Evolutionary conservation across 768 basidiomycete genomes (phyloP), one percentile per base, ranked within the genome.

Genomic region (Scleroderma citrinum): DNA sequence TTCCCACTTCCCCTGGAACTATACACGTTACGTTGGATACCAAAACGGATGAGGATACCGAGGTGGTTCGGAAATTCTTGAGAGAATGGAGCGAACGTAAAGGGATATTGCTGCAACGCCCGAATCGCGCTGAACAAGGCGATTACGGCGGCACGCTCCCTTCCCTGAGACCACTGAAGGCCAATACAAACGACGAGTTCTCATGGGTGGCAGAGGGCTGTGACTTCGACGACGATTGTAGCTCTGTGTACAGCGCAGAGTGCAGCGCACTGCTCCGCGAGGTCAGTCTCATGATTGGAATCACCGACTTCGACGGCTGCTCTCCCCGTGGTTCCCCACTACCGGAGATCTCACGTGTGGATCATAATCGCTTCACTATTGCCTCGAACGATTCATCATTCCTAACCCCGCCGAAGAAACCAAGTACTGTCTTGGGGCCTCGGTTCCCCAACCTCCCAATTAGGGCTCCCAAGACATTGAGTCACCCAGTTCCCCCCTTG

Each of bases 221-320:
- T 21, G 34, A 51, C 19, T 40, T 19, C 19, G 31, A 47, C 17
- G 42, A 53, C n/a, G n/a, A 20, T 8, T 19, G 34, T 24, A 31
- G 47, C 5, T 39, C 20, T 40, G 26, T 17, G n/a, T 59, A 62
- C 20, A 26, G 54, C 16, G 53, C 55, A 2, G 56, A 54, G 32
- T 68, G 48, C 23, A 67, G 67, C 49, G 44, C 56, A 43, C 62
- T 66, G 30, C 58, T 66, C 26, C 58, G 61, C 14, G 67, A 68
- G 24, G 62, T 68, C 14, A 61, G 65, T 45, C 54, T 61, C 34
- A 65, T 66, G 38, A 57, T 68, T 13, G 66, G 65, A 19, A 43
- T 66, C 17, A n/a, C 66, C 6, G 63, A 64, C 1, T 48, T 63
- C 16, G 56, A 52, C 19, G 30, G 34, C 29, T 13, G 14, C n/a